Evolutionary conservation across 352 stramenopile species (phyloP), one percentile per base, ranked within the genome.

Genomic region (Phytophthora lateralis): DNA sequence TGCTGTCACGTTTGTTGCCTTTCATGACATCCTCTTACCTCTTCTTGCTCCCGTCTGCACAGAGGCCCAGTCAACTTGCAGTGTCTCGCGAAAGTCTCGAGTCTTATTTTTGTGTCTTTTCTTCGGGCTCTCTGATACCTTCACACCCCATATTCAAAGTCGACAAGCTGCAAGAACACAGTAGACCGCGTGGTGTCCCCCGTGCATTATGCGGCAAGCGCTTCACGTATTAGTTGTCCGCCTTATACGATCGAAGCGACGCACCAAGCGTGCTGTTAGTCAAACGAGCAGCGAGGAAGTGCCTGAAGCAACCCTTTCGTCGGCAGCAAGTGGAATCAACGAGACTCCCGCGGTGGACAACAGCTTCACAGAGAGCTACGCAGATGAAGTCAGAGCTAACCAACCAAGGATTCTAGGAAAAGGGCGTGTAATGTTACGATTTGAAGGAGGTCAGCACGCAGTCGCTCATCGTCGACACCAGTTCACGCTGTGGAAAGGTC

Each of bases 401-500:
- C 46, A 38, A 10, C 26, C 51, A n/a, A 41, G 4, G 10, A 29
- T 4, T 14, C 11, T 15, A n/a, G 7, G 26, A 3, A 27, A 3
- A 7, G 32, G 21, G 24, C 27, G 29, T 18, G 46, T 48, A 30
- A 29, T 47, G 44, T 21, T 47, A 1, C 48, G 34, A 0, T 50
- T 59, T 26, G 39, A 44, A 38, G 44, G 47, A 54, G 32, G 37
- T 20, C 43, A 41, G 6, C 41, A 50, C 11, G 24, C 26, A 24
- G 50, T 55, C 17, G 20, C 63, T 39, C 17, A 17, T 30, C 49
- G 63, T 35, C 55, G 56, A 58, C 50, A 49, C 8, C 49, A 66
- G 32, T 59, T 66, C 11, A 41, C 44, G 17, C 7, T 18, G 29
- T 71, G 63, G 63, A 71, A 48, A 62, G 24, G 30, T 6, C 63